These are phyloP conservation scores for Apiospora rasikravindrae DNA, from an alignment of 2,329 filamentous ascomycete species.

Conservation along the genomic window DNA sequence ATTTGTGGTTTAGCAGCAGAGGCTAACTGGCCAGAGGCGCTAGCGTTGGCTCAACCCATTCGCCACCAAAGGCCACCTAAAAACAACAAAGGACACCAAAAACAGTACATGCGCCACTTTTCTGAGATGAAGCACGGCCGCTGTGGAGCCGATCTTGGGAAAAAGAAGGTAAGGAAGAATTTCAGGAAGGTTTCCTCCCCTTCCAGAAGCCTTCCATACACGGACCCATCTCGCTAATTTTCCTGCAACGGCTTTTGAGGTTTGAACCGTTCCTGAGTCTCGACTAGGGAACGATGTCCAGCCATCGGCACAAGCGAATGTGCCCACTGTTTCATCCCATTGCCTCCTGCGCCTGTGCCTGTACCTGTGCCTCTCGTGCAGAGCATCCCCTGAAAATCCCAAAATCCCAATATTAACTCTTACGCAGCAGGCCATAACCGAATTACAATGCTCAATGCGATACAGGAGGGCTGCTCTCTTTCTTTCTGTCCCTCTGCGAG, in stretches of 20 bases:
- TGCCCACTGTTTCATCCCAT: constrained; percentile 17
- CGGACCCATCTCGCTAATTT: constrained; percentile 6
- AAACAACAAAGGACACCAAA: neutral
- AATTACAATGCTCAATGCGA: neutral
- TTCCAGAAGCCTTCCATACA: constrained; percentile 12
- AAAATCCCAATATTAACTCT: neutral
- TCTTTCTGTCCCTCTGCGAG: neutral
- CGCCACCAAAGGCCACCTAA: neutral
- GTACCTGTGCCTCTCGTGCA: neutral
- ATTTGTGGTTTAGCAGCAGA: constrained; percentile 2
- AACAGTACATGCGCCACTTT: constrained; percentile 11
- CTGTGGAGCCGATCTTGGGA: neutral
- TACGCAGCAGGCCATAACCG: neutral
- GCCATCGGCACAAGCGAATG: constrained; percentile 6
- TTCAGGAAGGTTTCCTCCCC: too few species aligned
- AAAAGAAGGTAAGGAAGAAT: neutral
- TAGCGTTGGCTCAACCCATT: neutral
- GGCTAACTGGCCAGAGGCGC: neutral
- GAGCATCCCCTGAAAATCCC: neutral
- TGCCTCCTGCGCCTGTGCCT: constrained; percentile 8
- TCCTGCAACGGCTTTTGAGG: constrained; percentile 12
- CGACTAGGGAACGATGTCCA: constrained; percentile 17
- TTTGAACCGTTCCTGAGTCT: constrained; percentile 15
- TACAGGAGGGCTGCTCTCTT: neutral
- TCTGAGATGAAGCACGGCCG: constrained; percentile 11